Percentiles rank a stretch among this genome's conserved stretches.
These are phyloP conservation scores for Coemansia sp. DNA, from an alignment of 192 early-diverging fungal species.

Conservation along the genomic window DNA sequence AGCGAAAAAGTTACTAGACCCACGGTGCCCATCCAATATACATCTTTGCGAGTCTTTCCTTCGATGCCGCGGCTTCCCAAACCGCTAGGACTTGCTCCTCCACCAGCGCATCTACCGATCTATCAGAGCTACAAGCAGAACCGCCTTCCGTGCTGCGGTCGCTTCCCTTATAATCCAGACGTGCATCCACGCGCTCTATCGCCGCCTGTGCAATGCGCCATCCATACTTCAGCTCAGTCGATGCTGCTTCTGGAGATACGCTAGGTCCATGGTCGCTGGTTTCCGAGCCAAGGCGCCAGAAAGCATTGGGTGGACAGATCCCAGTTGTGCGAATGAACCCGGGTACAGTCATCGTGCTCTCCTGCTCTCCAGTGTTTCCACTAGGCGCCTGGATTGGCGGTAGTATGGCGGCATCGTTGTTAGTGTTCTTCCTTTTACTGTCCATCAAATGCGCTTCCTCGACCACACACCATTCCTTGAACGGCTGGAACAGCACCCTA, in stretches of 20 bases:
- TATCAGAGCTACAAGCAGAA: background rate
- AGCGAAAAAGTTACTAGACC: too few species aligned
- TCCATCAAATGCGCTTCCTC: conserved; percentile 27
- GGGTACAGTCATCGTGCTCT: background rate
- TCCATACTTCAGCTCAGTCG: conserved; percentile 26
- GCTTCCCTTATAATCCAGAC: conserved; percentile 23
- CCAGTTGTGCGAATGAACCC: conserved; percentile 25
- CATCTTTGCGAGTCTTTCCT: conserved; percentile 26
- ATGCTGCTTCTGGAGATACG: background rate
- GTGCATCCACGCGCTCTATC: conserved; percentile 24
- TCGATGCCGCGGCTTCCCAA: conserved; percentile 27
- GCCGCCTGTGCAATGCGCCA: conserved; percentile 40
- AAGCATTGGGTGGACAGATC: conserved; percentile 30
- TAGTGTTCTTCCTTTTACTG: background rate
- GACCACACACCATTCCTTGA: conserved; percentile 36
- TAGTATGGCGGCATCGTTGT: background rate
- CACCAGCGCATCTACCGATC: conserved; percentile 4
- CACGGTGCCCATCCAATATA: conserved; percentile 46
- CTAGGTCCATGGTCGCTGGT: background rate
- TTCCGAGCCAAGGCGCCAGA: conserved; percentile 13
- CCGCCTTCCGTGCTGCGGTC: background rate
- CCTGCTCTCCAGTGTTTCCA: background rate
- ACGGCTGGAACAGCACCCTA: conserved; percentile 28
- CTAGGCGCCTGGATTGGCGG: background rate
- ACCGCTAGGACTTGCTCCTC: conserved; percentile 17